phyloP scores from a whole-genome alignment of 192 early-diverging fungal genomes.

The Obelidium mucronatum region DNA sequence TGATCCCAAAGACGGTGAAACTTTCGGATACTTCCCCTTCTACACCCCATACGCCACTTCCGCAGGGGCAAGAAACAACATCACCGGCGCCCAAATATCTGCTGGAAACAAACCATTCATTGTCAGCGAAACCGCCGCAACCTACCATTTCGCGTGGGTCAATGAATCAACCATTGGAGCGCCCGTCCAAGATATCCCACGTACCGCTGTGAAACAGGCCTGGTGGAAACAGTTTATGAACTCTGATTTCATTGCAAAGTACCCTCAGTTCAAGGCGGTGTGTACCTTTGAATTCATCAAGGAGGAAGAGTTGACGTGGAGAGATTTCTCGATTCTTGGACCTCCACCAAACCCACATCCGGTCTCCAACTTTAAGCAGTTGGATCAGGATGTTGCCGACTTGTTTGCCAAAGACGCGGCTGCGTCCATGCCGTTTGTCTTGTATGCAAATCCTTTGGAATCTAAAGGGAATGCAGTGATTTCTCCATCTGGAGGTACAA shows the following conservation, averaged over 20 bases:
- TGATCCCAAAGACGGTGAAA: neutral
- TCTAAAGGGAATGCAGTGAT: too few species aligned
- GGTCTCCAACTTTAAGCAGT: neutral
- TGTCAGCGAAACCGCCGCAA: slow-evolving; percentile 33
- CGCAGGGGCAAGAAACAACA: neutral
- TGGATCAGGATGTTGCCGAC: neutral
- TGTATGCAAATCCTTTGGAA: too few species aligned
- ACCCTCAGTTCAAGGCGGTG: slow-evolving; percentile 35
- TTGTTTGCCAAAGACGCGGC: neutral
- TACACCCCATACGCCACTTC: neutral
- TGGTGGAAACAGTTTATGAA: slow-evolving; percentile 32
- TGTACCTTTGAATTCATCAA: slow-evolving; percentile 35
- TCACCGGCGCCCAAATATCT: neutral
- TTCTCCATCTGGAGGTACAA: too few species aligned
- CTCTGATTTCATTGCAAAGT: slow-evolving; percentile 9
- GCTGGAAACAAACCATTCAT: slow-evolving; percentile 27
- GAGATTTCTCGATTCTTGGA: slow-evolving; percentile 30
- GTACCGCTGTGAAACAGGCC: slow-evolving; percentile 31
- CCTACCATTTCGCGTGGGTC: slow-evolving; percentile 31
- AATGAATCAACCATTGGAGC: neutral
- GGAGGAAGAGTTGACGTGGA: slow-evolving; percentile 29
- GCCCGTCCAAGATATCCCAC: neutral
- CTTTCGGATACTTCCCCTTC: slow-evolving; percentile 22
- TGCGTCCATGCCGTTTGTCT: too few species aligned
- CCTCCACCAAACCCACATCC: neutral